Conservation (phyloP, 2,329 filamentous ascomycete genomes). For the Fusarium buxicola region DNA sequence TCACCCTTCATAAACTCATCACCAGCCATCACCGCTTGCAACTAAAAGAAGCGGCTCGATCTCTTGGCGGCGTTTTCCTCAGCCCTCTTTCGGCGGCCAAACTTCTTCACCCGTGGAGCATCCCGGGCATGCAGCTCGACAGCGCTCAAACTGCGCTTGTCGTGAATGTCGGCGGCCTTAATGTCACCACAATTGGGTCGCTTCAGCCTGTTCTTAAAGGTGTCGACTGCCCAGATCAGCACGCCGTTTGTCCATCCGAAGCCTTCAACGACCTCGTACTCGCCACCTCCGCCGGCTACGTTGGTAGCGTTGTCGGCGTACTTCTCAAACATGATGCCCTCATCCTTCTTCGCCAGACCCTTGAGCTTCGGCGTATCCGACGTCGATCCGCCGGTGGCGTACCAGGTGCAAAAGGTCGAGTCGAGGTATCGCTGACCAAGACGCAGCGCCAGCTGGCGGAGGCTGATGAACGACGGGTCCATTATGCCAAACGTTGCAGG, state of each 20-base stretch:
- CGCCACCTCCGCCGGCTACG: slow-evolving; percentile 71
- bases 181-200: slow-evolving; percentile 68
- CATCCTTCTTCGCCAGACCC: slow-evolving; percentile 56
- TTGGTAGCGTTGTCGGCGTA: slow-evolving; percentile 71
- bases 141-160: slow-evolving; percentile 54
- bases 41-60: slow-evolving; percentile 27
- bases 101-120: slow-evolving; percentile 61
- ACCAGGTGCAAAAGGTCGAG: slow-evolving; percentile 77
- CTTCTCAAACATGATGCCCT: slow-evolving; percentile 78
- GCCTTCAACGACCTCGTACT: slow-evolving; percentile 76
- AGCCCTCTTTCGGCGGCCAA: slow-evolving; percentile 47
- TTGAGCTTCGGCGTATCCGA: slow-evolving; percentile 61
- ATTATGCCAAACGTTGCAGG: slow-evolving; percentile 65
- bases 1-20: slow-evolving; percentile 7
- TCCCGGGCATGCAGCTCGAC: slow-evolving; percentile 61
- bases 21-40: slow-evolving; percentile 2
- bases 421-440: slow-evolving; percentile 75
- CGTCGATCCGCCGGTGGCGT: slow-evolving; percentile 72
- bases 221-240: slow-evolving; percentile 73
- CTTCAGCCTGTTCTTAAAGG: slow-evolving; percentile 66
- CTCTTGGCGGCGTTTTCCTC: slow-evolving; percentile 26
- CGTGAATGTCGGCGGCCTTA: slow-evolving; percentile 53
- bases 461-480: slow-evolving; percentile 64
- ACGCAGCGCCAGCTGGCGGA: slow-evolving; percentile 66
- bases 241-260: slow-evolving; percentile 80